These are phyloP conservation scores for Prosopis cineraria DNA, from an alignment of 306 rosid genomes.

Conservation along the genomic window DNA sequence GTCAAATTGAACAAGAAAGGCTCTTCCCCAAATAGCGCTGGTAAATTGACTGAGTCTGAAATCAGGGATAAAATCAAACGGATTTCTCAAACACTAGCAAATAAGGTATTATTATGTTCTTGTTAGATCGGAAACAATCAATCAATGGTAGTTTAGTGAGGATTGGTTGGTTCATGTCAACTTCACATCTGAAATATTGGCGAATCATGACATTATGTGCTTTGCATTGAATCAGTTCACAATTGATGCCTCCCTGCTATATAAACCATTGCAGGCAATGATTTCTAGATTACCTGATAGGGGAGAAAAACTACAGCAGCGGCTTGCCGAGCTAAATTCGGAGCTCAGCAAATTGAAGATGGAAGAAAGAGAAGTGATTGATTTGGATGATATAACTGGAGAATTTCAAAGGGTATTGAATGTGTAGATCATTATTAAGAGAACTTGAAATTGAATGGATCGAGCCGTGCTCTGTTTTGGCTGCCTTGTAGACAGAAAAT, in stretches of 20 bases:
- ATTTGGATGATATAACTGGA: constrained; percentile 60
- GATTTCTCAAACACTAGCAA: constrained; percentile 61
- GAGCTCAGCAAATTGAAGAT: constrained; percentile 47
- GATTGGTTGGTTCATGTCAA: background rate
- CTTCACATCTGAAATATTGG: background rate
- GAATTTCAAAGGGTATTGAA: constrained; percentile 58
- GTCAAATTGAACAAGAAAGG: constrained; percentile 47
- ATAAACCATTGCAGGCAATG: constrained; percentile 52
- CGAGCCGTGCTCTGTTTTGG: background rate
- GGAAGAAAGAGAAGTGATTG: constrained; percentile 38
- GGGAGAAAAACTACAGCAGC: constrained; percentile 64
- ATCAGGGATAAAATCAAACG: constrained; percentile 64
- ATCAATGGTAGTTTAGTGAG: background rate
- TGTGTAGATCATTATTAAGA: constrained; percentile 44
- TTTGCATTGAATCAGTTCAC: background rate
- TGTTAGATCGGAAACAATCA: too few relatives aligned
- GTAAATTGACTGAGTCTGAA: constrained; percentile 61
- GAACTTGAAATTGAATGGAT: background rate
- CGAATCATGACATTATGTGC: background rate
- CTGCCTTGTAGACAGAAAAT: background rate
- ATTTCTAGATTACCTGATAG: constrained; percentile 76
- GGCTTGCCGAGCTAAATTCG: constrained; percentile 52
- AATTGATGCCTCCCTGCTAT: constrained; percentile 10
- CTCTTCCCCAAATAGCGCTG: constrained; percentile 52
- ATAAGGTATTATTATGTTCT: constrained; percentile 53